Conservation (phyloP, 192 early-diverging fungal genomes). For the Globomyces pollinis-pini region DNA sequence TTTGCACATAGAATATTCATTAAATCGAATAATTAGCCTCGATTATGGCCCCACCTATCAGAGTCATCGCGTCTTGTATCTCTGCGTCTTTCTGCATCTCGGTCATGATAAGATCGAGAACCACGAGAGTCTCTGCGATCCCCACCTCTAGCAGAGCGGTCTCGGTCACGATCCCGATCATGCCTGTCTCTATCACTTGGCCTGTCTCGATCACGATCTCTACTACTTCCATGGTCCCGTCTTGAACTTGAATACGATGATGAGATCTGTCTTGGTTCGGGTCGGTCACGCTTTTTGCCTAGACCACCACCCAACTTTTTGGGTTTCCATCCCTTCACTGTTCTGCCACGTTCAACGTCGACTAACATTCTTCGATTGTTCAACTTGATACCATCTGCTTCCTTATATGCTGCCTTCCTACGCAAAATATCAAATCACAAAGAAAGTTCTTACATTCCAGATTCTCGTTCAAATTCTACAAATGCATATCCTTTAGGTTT, state of each 20-base stretch:
- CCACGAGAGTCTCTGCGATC: neutral
- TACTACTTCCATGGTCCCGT: neutral
- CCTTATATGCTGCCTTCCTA: constrained; percentile 72
- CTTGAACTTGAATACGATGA: neutral
- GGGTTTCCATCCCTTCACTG: constrained; percentile 92
- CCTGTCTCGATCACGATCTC: neutral
- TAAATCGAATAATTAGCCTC: too few species aligned
- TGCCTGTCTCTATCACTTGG: constrained; percentile 24
- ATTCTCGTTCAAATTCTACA: constrained; percentile 87
- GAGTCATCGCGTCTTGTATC: too few species aligned
- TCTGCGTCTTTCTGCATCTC: neutral
- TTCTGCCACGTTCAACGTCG: constrained; percentile 93
- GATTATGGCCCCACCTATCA: too few species aligned
- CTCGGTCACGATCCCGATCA: constrained; percentile 42
- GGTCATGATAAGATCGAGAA: neutral
- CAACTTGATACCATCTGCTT: constrained; percentile 82
- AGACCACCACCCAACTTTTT: constrained; percentile 77
- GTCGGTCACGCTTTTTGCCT: constrained; percentile 61
- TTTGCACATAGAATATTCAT: too few species aligned
- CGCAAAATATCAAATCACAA: too few species aligned
- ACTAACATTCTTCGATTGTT: constrained; percentile 77
- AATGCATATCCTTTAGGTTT: constrained; percentile 92
- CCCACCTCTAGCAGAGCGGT: constrained; percentile 19
- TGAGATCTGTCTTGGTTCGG: constrained; percentile 15
- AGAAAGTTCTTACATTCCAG: constrained; percentile 77